Percentiles rank a stretch among this genome's conserved stretches.
Conservation (phyloP, 352 stramenopile species). For the Globisporangium rhizosaccharum region DNA sequence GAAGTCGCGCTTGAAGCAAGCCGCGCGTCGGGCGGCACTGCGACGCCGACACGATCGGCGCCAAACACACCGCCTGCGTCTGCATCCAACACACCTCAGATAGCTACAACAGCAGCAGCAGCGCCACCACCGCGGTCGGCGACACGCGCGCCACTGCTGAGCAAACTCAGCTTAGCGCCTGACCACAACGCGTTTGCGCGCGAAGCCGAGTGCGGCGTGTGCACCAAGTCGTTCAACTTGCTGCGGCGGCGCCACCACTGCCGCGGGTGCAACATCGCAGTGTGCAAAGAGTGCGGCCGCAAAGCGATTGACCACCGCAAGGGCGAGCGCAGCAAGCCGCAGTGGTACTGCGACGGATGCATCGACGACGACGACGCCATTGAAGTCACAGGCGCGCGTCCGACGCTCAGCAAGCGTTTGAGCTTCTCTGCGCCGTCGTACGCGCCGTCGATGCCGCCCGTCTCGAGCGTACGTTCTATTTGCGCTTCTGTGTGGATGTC, state of each 20-base stretch:
- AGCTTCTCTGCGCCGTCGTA: constrained; percentile 52
- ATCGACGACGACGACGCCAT: constrained; percentile 64
- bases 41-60: constrained; percentile 9
- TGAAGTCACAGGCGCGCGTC: constrained; percentile 47
- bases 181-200: constrained; percentile 51
- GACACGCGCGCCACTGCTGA: constrained; percentile 25
- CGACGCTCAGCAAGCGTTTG: constrained; percentile 46
- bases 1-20: constrained; percentile 13
- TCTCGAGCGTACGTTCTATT: constrained; percentile 38
- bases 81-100: background rate
- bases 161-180: constrained; percentile 30
- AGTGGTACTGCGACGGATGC: constrained; percentile 77
- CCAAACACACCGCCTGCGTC: constrained; percentile 11
- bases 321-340: constrained; percentile 43
- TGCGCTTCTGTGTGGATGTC: background rate
- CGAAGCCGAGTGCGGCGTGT: constrained; percentile 71
- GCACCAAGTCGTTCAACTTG: constrained; percentile 75
- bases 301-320: constrained; percentile 69
- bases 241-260: constrained; percentile 81
- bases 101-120: background rate
- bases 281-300: constrained; percentile 79
- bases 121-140: constrained; percentile 3
- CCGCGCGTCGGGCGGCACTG: constrained; percentile 6
- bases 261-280: constrained; percentile 72
- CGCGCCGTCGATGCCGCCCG: constrained; percentile 26